Base-by-base conservation (phyloP, 2,329 filamentous ascomycete genomes). In the Paraphoma chrysanthemicola region DNA sequence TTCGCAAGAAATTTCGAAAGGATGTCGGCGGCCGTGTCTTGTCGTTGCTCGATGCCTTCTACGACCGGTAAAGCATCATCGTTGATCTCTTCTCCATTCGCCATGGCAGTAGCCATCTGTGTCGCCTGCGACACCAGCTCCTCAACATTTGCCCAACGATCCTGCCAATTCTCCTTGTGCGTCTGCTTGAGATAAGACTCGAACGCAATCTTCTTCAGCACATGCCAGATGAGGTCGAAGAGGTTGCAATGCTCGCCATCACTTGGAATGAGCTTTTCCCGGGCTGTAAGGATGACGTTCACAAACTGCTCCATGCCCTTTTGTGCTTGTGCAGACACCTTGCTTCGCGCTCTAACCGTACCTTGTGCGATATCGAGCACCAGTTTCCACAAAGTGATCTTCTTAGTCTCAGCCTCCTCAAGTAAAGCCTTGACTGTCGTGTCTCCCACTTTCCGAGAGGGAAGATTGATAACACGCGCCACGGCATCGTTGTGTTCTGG, bases 401-500 rank as follows among this genome's bases (percentile, higher is more conserved):
- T 86, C 16, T 83, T 83, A 44, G 81, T 80, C 65, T 94, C 90
- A 0, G 93, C 92, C 76, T 96, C 90, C 57, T 91, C 87, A 0
- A 93, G 75, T 5, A 98, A 79, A 1, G 82, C 80, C 68, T 90
- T 92, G 55, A 95, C 82, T 0, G 93, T 96, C 4, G 82, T 82
- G 6, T 94, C 91, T 10, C 95, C 94, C 49, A 98, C 86, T 29
- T 90, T 90, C 51, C 94, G 85, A 29, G 90, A 84, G 0, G 94
- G 95, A 0, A 90, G 84, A 70, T 98, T 98, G 70, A 98, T 88
- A 54, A 97, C 88, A 31, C 92, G 86, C 4, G 89, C 85, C 0
- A 98, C 78, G 0, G 92, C 92, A 71, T 97, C 93, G 66, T 93
- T 96, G 72, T 96, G 93, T 44, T 91, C 85, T 1, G 93, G 91